A percentile compares a stretch with the other conserved stretches of the same genome.
Evolutionary conservation across 257 asterid genomes (phyloP).

Genomic region (Misopates orontium): DNA sequence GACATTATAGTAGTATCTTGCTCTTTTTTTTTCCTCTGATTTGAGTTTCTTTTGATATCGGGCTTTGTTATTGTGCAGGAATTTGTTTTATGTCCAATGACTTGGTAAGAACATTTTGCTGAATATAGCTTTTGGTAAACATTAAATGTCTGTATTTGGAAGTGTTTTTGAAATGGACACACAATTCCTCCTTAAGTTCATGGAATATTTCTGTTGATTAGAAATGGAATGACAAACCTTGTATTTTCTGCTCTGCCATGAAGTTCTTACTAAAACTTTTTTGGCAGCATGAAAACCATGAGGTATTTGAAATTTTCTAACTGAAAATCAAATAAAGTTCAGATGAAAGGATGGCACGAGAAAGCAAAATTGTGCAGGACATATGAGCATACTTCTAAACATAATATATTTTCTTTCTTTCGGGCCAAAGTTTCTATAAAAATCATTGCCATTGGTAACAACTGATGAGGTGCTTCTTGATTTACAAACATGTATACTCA

Average conservation of each 20-base stretch:
- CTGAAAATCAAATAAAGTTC: neutral
- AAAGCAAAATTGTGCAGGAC: neutral
- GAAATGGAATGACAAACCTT: constrained; percentile 14
- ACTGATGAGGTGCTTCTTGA: neutral
- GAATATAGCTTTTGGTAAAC: constrained; percentile 9
- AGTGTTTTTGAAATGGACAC: constrained; percentile 2
- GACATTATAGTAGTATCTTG: neutral
- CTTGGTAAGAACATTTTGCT: constrained; percentile 59
- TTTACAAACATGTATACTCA: neutral
- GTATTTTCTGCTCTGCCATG: constrained; percentile 5
- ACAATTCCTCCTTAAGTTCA: constrained; percentile 7
- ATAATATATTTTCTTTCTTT: too few relatives aligned
- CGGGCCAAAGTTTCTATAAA: too few relatives aligned
- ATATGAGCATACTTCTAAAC: too few relatives aligned
- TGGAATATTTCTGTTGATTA: constrained; percentile 12
- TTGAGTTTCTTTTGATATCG: constrained; percentile 19
- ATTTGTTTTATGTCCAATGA: constrained; percentile 96
- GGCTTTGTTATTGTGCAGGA: constrained; percentile 53
- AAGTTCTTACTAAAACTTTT: neutral
- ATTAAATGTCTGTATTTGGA: constrained; percentile 12
- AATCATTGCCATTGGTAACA: neutral
- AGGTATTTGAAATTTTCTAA: constrained; percentile 12
- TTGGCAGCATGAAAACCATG: neutral
- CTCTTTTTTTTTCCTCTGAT: neutral
- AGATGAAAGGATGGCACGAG: neutral